Evolutionary conservation across 2,329 filamentous ascomycete species (phyloP).

Genomic region (Lachnellula hyalina): DNA sequence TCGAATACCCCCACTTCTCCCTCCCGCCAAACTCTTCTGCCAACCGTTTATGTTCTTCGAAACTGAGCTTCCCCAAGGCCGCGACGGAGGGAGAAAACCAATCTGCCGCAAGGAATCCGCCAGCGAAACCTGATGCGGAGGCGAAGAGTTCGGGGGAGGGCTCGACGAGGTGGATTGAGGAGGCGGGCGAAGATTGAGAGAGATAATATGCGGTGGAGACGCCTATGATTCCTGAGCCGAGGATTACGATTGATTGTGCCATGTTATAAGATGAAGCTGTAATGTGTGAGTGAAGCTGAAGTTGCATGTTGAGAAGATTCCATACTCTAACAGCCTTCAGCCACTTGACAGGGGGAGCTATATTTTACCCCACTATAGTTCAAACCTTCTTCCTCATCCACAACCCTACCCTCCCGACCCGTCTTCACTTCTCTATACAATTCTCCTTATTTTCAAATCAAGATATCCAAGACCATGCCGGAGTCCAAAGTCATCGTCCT

Average conservation of each 20-base stretch:
- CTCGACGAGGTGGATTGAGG: slow-evolving; percentile 53
- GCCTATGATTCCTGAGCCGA: slow-evolving; percentile 67
- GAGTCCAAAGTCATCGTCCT: slow-evolving; percentile 64
- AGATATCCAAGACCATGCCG: slow-evolving; percentile 31
- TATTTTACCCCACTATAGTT: not conserved
- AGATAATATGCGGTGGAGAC: slow-evolving; percentile 69
- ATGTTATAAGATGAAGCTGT: not conserved
- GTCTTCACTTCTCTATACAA: not conserved
- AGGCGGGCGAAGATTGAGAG: slow-evolving; percentile 39
- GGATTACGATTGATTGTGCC: slow-evolving; percentile 48
- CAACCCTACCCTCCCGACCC: not conserved
- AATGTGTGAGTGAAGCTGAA: not conserved
- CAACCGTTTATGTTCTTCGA: slow-evolving; percentile 50
- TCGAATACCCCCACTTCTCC: slow-evolving; percentile 49
- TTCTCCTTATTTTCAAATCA: not conserved
- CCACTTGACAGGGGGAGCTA: slow-evolving; percentile 3
- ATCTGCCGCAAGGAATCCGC: slow-evolving; percentile 67
- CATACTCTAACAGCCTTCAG: too few relatives aligned
- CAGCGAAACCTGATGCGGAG: slow-evolving; percentile 69
- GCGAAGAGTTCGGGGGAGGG: slow-evolving; percentile 57
- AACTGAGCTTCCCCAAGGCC: slow-evolving; percentile 61
- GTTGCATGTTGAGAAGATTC: not conserved
- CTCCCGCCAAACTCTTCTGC: slow-evolving; percentile 16
- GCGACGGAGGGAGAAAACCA: slow-evolving; percentile 60
- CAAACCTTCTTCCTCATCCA: too few relatives aligned